Conservation (phyloP, 2,329 filamentous ascomycete genomes). For the Cordyceps cicadae region DNA sequence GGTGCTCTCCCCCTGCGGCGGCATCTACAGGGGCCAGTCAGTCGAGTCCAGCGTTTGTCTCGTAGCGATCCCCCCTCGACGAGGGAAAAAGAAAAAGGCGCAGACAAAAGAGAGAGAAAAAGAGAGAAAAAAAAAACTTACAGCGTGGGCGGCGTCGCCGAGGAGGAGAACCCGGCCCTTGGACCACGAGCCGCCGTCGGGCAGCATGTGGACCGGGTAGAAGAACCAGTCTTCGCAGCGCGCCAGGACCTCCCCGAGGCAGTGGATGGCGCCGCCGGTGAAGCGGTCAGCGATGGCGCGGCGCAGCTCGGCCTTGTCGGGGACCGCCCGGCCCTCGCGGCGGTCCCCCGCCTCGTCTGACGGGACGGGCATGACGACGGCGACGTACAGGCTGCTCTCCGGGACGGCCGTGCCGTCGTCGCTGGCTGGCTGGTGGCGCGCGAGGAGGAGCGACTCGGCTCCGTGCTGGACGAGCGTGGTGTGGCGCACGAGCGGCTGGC, state of each 20-base stretch:
- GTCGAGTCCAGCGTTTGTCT: no score
- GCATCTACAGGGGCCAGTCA: slow-evolving; percentile 27
- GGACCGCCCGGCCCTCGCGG: slow-evolving; percentile 18
- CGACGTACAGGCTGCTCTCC: slow-evolving; percentile 14
- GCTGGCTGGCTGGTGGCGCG: slow-evolving; percentile 16
- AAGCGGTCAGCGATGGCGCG: slow-evolving; percentile 14
- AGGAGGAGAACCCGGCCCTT: slow-evolving; percentile 37
- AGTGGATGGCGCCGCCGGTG: slow-evolving; percentile 13
- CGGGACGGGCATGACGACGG: slow-evolving; percentile 17
- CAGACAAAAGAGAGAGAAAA: no score
- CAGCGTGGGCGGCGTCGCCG: slow-evolving; percentile 49
- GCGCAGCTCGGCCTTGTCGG: slow-evolving; percentile 17
- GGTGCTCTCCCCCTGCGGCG: slow-evolving; percentile 41
- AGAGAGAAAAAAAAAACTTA: slow-evolving; percentile 1
- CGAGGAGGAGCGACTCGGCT: slow-evolving; percentile 16
- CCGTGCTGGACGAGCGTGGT: slow-evolving; percentile 17
- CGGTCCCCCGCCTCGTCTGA: background rate
- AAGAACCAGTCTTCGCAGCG: slow-evolving; percentile 23
- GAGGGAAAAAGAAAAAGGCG: background rate
- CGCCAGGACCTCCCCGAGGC: slow-evolving; percentile 16
- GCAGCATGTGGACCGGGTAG: slow-evolving; percentile 28
- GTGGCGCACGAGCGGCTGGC: slow-evolving; percentile 17
- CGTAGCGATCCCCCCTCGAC: no score
- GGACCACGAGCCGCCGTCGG: slow-evolving; percentile 25
- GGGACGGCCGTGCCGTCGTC: background rate